A percentile compares a stretch with the other conserved stretches of the same genome.
Conservation (phyloP, 1,139 yeast species). For the Sugiyamaella castrensis region DNA sequence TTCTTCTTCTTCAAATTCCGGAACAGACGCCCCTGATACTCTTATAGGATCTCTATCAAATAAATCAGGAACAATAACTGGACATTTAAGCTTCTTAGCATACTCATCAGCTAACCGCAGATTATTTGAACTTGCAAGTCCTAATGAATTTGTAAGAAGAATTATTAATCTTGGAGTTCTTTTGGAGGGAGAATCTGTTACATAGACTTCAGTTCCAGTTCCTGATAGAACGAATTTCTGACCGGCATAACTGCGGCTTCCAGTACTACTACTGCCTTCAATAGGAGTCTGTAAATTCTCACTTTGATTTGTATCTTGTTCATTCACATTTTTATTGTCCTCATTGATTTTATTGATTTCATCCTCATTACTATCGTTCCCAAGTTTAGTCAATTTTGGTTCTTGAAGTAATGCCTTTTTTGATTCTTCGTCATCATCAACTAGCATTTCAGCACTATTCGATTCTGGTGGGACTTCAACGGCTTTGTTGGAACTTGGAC, state of each 20-base stretch:
- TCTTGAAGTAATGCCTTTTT: no score
- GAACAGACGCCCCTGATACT: constrained; percentile 29
- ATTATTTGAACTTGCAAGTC: constrained; percentile 33
- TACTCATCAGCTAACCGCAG: constrained; percentile 33
- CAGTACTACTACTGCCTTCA: not conserved
- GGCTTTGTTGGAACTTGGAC: no score
- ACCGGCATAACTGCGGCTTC: constrained; percentile 18
- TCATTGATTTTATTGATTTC: not conserved
- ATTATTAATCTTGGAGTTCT: constrained; percentile 25
- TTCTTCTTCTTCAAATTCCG: constrained; percentile 20
- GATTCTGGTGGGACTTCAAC: no score
- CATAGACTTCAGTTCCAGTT: constrained; percentile 29
- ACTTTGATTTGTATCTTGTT: no score
- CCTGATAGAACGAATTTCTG: constrained; percentile 29
- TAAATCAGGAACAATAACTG: constrained; percentile 36
- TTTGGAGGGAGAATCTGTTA: constrained; percentile 22
- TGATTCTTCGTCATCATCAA: no score
- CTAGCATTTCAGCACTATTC: no score
- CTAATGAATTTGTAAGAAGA: constrained; percentile 36
- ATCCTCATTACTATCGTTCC: not conserved
- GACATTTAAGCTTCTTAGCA: constrained; percentile 29
- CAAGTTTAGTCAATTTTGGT: not conserved
- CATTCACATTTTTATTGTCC: no score
- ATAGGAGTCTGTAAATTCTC: not conserved
- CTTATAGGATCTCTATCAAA: constrained; percentile 37